A percentile compares a stretch with the other conserved stretches of the same genome.
Evolutionary conservation across 257 asterid genomes (phyloP).

Genomic region (Solanum okadae): DNA sequence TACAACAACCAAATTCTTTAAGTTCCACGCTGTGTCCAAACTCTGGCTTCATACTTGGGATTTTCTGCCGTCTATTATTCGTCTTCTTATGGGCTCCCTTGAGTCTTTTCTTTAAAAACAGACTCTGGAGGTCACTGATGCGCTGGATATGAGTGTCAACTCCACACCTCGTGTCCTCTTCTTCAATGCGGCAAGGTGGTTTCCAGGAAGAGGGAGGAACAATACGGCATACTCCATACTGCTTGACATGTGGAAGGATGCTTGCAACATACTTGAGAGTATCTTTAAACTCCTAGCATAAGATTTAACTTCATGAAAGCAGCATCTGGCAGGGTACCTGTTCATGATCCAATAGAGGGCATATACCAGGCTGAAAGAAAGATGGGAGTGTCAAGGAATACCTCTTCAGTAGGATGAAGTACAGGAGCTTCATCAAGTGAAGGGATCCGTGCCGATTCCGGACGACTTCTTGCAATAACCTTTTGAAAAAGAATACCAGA

Average conservation of each 20-base stretch:
- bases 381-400: constrained; percentile 8
- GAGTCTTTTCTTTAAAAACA: constrained; percentile 18
- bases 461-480: constrained; percentile 66
- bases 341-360: background rate
- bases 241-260: constrained; percentile 54
- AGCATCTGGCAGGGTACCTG: constrained; percentile 7
- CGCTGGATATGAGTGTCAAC: constrained; percentile 44
- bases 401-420: constrained; percentile 73
- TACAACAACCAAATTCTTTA: constrained; percentile 11
- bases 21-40: constrained; percentile 15
- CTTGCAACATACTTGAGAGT: constrained; percentile 53
- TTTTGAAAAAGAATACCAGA: constrained; percentile 11
- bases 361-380: background rate
- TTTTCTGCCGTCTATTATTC: constrained; percentile 23
- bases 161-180: constrained; percentile 35
- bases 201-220: constrained; percentile 86
- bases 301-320: constrained; percentile 28
- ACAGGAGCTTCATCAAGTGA: constrained; percentile 65
- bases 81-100: constrained; percentile 17
- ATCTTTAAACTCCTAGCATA: constrained; percentile 75
- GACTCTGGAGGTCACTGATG: constrained; percentile 34
- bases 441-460: constrained; percentile 46
- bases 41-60: background rate
- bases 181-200: constrained; percentile 41
- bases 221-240: constrained; percentile 79